phyloP scores from a whole-genome alignment of 2,329 filamentous ascomycete genomes.

The Purpureocillium lavendulum region DNA sequence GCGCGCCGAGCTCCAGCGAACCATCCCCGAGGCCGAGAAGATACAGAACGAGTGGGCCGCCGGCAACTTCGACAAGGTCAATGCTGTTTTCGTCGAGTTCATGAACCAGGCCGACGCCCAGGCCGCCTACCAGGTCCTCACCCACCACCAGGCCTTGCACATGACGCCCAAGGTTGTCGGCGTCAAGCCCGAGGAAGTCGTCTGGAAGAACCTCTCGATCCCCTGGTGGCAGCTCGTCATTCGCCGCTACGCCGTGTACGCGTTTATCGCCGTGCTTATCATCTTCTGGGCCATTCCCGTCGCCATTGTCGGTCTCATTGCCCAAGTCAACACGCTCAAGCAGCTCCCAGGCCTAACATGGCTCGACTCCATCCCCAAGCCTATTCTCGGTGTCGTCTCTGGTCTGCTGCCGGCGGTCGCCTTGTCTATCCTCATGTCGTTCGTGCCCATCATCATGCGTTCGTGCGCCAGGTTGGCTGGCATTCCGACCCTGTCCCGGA shows the following conservation, averaged over 20 bases:
- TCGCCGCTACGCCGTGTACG: slow-evolving; percentile 54
- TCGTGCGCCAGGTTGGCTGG: slow-evolving; percentile 69
- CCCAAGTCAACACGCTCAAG: slow-evolving; percentile 69
- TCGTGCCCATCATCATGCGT: slow-evolving; percentile 62
- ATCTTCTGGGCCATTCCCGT: slow-evolving; percentile 78
- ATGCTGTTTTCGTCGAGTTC: slow-evolving; percentile 91
- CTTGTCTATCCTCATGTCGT: slow-evolving; percentile 72
- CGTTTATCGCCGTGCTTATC: slow-evolving; percentile 63
- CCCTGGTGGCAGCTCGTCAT: slow-evolving; percentile 69
- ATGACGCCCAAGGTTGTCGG: slow-evolving; percentile 83
- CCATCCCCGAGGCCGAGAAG: slow-evolving; percentile 56
- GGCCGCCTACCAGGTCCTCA: slow-evolving; percentile 70
- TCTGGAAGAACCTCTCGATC: slow-evolving; percentile 71
- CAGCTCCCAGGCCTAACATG: slow-evolving; percentile 63
- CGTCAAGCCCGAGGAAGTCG: slow-evolving; percentile 68
- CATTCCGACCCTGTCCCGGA: slow-evolving; percentile 66
- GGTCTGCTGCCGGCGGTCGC: slow-evolving; percentile 74
- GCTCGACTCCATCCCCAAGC: slow-evolving; percentile 59
- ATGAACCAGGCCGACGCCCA: slow-evolving; percentile 75
- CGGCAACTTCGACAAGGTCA: slow-evolving; percentile 55
- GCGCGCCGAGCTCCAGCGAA: slow-evolving; percentile 46
- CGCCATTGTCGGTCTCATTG: slow-evolving; percentile 73
- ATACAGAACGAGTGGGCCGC: slow-evolving; percentile 54
- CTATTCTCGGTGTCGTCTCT: slow-evolving; percentile 70
- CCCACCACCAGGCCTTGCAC: slow-evolving; percentile 73